Evolutionary conservation across 2,329 filamentous ascomycete genomes (phyloP).

Genomic region (Phaeosphaeria sp.): DNA sequence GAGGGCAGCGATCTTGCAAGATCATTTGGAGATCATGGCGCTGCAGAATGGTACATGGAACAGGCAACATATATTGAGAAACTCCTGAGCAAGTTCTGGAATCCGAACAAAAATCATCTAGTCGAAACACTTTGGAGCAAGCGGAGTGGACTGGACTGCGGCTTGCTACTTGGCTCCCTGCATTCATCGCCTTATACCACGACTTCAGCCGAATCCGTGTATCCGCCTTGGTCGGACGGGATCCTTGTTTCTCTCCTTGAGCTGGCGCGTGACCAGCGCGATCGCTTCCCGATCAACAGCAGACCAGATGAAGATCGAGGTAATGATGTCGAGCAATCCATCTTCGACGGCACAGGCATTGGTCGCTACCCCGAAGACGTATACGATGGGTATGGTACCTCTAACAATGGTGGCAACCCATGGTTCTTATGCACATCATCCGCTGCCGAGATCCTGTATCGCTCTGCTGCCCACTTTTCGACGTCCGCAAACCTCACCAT

Average conservation of each 20-base stretch:
- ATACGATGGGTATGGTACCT: slow-evolving; percentile 47
- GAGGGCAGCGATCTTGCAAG: slow-evolving; percentile 45
- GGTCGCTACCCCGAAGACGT: slow-evolving; percentile 54
- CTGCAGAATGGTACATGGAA: slow-evolving; percentile 47
- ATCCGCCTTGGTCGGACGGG: slow-evolving; percentile 47
- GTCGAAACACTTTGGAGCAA: slow-evolving; percentile 44
- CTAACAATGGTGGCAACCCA: slow-evolving; percentile 43
- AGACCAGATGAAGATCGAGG: slow-evolving; percentile 18
- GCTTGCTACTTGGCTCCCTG: slow-evolving; percentile 46
- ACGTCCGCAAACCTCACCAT: slow-evolving; percentile 39
- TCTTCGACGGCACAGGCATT: slow-evolving; percentile 44
- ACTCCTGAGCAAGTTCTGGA: slow-evolving; percentile 48
- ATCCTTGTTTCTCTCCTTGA: slow-evolving; percentile 46
- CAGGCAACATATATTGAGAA: slow-evolving; percentile 45
- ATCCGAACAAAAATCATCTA: slow-evolving; percentile 44
- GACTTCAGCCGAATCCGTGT: slow-evolving; percentile 28
- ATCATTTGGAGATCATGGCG: slow-evolving; percentile 45
- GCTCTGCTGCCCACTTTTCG: slow-evolving; percentile 40
- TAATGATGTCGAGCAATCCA: slow-evolving; percentile 7
- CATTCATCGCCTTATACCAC: slow-evolving; percentile 36
- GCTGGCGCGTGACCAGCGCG: slow-evolving; percentile 42
- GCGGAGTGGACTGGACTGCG: slow-evolving; percentile 48
- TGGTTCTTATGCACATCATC: slow-evolving; percentile 54
- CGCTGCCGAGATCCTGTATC: slow-evolving; percentile 51
- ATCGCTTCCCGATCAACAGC: slow-evolving; percentile 50